phyloP scores from a whole-genome alignment of 2,329 filamentous ascomycete genomes.

The Paecilomyces niveus region DNA sequence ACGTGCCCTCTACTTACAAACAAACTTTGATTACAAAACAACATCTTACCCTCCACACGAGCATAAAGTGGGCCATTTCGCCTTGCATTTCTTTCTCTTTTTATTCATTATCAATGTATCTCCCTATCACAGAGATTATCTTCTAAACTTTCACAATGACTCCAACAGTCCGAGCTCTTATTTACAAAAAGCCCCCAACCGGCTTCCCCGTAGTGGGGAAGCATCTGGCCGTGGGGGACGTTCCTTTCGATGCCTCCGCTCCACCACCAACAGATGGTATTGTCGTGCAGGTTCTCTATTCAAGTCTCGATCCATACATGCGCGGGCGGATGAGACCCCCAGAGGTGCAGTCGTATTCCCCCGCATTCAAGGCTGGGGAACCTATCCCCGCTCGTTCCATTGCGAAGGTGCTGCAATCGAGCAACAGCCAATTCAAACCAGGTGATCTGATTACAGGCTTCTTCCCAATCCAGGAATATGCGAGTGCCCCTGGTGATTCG shows the following conservation, averaged over 20 bases:
- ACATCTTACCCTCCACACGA: background rate
- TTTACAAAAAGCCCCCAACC: background rate
- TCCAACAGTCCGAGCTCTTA: background rate
- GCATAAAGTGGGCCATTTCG: background rate
- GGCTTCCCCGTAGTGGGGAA: background rate
- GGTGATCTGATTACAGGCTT: background rate
- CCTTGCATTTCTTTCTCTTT: background rate
- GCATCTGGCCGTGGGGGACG: background rate
- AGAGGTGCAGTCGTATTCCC: constrained; percentile 55
- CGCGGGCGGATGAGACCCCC: constrained; percentile 64
- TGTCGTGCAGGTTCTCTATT: constrained; percentile 58
- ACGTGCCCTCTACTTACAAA: background rate
- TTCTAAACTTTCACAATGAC: background rate
- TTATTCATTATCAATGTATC: background rate
- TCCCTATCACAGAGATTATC: background rate
- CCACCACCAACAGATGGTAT: constrained; percentile 56
- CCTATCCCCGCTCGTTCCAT: background rate
- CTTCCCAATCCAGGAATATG: background rate
- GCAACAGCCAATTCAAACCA: background rate
- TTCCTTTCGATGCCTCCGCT: constrained; percentile 19
- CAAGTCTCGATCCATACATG: constrained; percentile 72
- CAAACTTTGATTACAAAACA: background rate
- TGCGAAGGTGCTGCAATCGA: background rate
- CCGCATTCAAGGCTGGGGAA: constrained; percentile 43
- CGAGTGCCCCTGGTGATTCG: background rate